Evolutionary conservation across 495 filamentous ascomycete species (phyloP).

Genomic region (Talaromyces adpressus): DNA sequence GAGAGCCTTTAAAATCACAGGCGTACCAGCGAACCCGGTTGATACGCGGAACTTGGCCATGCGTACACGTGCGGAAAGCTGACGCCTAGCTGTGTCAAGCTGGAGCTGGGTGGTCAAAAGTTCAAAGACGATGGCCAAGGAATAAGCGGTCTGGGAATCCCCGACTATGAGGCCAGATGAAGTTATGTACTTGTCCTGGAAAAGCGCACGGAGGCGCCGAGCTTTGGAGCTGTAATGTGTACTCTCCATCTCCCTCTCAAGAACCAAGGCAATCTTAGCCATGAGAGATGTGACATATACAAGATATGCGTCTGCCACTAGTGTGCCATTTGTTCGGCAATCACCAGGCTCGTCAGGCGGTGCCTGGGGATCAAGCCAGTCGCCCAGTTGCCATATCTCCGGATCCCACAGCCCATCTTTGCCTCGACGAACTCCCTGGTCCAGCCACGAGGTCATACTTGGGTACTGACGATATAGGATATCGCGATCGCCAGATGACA

Average conservation of each 20-base stretch:
- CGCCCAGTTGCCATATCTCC: conserved; percentile 34
- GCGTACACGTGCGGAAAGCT: conserved; percentile 30
- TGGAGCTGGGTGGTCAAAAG: conserved; percentile 29
- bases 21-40: conserved; percentile 51
- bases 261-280: conserved; percentile 14
- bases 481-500: conserved; percentile 31
- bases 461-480: conserved; percentile 35
- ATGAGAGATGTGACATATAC: conserved; percentile 38
- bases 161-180: conserved; percentile 29
- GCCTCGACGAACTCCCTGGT: conserved; percentile 36
- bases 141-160: conserved; percentile 43
- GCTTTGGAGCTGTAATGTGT: conserved; percentile 19
- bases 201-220: conserved; percentile 19
- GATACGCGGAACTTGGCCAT: conserved; percentile 37
- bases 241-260: conserved; percentile 22
- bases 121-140: conserved; percentile 36
- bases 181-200: conserved; percentile 39
- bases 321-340: conserved; percentile 31
- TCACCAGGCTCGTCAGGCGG: conserved; percentile 36
- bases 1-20: conserved; percentile 39
- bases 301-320: conserved; percentile 48
- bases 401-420: conserved; percentile 31
- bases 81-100: conserved; percentile 21
- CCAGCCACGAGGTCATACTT: conserved; percentile 41
- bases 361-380: conserved; percentile 50